These are phyloP conservation scores for Syzygium malaccense DNA, from an alignment of 441 rosid genomes.

Conservation along the genomic window DNA sequence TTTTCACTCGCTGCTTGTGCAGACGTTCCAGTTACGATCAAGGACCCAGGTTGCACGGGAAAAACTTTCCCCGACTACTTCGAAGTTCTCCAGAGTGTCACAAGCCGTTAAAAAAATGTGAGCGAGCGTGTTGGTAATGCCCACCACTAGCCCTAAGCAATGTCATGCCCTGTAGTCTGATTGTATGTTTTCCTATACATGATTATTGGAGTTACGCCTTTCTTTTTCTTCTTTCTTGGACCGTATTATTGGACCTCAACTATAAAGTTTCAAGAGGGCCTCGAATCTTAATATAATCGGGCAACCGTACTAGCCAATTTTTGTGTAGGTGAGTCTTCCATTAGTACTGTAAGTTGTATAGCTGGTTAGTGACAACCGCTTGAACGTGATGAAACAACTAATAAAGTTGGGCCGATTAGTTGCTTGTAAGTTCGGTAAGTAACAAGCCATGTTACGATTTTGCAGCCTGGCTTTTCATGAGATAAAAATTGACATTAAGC, in stretches of 20 bases:
- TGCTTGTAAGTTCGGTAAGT: neutral
- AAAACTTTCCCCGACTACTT: conserved; percentile 97
- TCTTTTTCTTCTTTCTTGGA: neutral
- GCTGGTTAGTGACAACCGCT: neutral
- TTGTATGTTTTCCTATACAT: neutral
- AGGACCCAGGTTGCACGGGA: conserved; percentile 86
- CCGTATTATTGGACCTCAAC: neutral
- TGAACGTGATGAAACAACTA: neutral
- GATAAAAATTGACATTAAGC: neutral
- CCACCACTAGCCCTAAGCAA: neutral
- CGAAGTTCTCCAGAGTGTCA: conserved; percentile 68
- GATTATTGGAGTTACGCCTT: neutral
- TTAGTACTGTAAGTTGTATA: neutral
- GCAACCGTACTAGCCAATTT: neutral
- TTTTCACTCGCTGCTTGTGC: conserved; percentile 97
- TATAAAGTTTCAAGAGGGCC: neutral
- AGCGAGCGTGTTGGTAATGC: neutral
- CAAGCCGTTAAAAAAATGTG: conserved; percentile 39
- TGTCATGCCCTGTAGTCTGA: neutral
- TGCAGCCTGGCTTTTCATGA: neutral
- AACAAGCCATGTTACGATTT: neutral
- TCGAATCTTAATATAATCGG: neutral
- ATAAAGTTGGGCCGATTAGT: neutral
- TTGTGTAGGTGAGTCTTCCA: neutral
- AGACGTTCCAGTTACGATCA: conserved; percentile 91